phyloP scores from a whole-genome alignment of 148 eudicot genomes.

The Silene latifolia region DNA sequence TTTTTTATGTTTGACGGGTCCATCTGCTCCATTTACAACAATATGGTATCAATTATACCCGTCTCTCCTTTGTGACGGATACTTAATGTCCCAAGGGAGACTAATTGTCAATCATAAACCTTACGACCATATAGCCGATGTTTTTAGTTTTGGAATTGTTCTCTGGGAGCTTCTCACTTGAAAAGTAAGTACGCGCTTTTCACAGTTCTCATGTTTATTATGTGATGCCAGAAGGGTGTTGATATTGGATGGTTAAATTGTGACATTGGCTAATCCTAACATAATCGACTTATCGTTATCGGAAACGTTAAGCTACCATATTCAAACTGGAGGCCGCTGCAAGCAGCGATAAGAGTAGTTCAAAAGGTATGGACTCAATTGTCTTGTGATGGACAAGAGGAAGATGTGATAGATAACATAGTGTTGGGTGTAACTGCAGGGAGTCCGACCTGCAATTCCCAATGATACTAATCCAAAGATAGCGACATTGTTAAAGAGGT shows the following conservation, averaged over 20 bases:
- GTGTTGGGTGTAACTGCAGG: constrained; percentile 25
- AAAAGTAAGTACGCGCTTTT: constrained; percentile 40
- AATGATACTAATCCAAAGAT: constrained; percentile 54
- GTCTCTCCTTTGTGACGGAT: no score
- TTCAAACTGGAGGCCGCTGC: constrained; percentile 52
- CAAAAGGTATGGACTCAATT: constrained; percentile 43
- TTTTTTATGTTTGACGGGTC: no score
- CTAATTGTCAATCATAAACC: constrained; percentile 69
- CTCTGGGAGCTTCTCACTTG: constrained; percentile 79
- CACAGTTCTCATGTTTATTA: background rate
- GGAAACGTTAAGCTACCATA: constrained; percentile 55
- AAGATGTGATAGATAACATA: no score
- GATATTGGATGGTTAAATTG: no score
- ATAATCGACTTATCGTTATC: no score
- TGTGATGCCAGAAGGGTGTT: no score
- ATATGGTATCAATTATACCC: no score
- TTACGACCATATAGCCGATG: constrained; percentile 66
- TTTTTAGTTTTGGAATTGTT: constrained; percentile 71
- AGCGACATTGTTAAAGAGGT: constrained; percentile 44
- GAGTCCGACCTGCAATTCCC: constrained; percentile 65
- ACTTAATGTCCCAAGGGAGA: no score
- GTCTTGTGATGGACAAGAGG: no score
- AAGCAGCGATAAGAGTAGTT: constrained; percentile 78
- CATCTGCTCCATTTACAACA: no score
- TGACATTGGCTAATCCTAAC: background rate